Base-by-base conservation (phyloP, 805 yeast genomes). In the Wickerhamiella parazyma region DNA sequence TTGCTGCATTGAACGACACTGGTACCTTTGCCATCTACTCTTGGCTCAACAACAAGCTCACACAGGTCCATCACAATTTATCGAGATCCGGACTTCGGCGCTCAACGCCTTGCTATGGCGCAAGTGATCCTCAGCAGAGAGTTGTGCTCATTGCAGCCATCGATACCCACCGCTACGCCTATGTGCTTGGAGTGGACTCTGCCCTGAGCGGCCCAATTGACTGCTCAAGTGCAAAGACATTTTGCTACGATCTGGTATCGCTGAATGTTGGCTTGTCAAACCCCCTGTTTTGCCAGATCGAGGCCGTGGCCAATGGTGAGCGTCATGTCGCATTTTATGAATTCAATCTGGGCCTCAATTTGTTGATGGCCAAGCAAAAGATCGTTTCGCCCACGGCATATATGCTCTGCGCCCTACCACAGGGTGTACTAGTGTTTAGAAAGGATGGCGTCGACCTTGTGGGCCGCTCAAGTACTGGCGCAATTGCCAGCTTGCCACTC, bases 241-340 rank as follows among this genome's bases (percentile, higher is more conserved):
- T 85, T 7, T 75, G 86, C 0, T 63, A 80, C 25, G 59, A 59
- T 12, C 53, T 77, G 2, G 60, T 72, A 14, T 79, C 80, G 0
- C 56, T 89, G 38, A 94, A 86, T 56, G 80, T 78, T 2, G 82
- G 79, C 0, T 79, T 69, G 57, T 91, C 80, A 16, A 86, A 85
- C 54, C 97, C 97, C 0, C 56, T 75, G 8, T 89, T 87, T 70
- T 93, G 85, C 0, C 70, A 87, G 0, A 61, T 91, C 6, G 97
- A 89, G 62, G 72, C 6, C 79, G 6, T 11, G 16, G 31, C 16
- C 16, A 28, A 11, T 6, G 21, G 8, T 3, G 33, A 54, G 45
- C 67, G 62, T 40, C 50, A 55, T 22, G 63, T 89, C 42, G 71
- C 74, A 3, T 80, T 73, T 56, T 89, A 89, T 61, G 89, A 84